phyloP scores from a whole-genome alignment of 371 early-diverging fungal genomes.

The Mucor mucedo region DNA sequence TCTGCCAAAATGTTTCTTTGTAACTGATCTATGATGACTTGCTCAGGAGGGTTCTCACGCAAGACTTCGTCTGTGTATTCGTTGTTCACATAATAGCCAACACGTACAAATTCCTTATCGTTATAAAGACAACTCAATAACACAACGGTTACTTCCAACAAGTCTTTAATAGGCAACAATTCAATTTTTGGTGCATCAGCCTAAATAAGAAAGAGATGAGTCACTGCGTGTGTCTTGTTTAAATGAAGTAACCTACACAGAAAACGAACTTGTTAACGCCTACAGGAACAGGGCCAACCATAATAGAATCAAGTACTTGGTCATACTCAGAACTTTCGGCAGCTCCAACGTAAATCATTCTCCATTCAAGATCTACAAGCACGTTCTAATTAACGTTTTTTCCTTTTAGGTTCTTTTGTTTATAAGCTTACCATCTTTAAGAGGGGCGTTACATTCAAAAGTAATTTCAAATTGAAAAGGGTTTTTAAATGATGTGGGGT shows the following conservation, averaged over 20 bases:
- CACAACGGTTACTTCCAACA: slow-evolving; percentile 90
- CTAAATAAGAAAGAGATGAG: slow-evolving; percentile 31
- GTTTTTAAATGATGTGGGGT: slow-evolving; percentile 78
- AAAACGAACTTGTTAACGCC: slow-evolving; percentile 95
- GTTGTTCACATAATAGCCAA: slow-evolving; percentile 96
- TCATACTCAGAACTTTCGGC: slow-evolving; percentile 84
- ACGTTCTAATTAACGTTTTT: background rate
- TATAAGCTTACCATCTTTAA: slow-evolving; percentile 77
- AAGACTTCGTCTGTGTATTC: slow-evolving; percentile 76
- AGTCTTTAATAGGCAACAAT: slow-evolving; percentile 76
- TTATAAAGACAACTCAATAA: slow-evolving; percentile 88
- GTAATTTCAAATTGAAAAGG: slow-evolving; percentile 94
- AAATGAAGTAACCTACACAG: slow-evolving; percentile 58
- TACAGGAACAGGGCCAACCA: slow-evolving; percentile 97
- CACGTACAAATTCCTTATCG: slow-evolving; percentile 91
- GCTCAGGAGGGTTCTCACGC: slow-evolving; percentile 47
- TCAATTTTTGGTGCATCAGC: slow-evolving; percentile 76
- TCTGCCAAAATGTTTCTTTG: slow-evolving; percentile 88
- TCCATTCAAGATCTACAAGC: slow-evolving; percentile 91
- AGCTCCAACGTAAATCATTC: slow-evolving; percentile 93
- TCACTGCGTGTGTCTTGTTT: background rate
- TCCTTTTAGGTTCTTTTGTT: background rate
- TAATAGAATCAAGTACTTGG: slow-evolving; percentile 92
- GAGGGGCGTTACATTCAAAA: slow-evolving; percentile 90
- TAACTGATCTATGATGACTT: slow-evolving; percentile 71